Evolutionary conservation across 345 rosid genomes (phyloP), one percentile per base, ranked within the genome.

Genomic region (Nasturtium officinale): DNA sequence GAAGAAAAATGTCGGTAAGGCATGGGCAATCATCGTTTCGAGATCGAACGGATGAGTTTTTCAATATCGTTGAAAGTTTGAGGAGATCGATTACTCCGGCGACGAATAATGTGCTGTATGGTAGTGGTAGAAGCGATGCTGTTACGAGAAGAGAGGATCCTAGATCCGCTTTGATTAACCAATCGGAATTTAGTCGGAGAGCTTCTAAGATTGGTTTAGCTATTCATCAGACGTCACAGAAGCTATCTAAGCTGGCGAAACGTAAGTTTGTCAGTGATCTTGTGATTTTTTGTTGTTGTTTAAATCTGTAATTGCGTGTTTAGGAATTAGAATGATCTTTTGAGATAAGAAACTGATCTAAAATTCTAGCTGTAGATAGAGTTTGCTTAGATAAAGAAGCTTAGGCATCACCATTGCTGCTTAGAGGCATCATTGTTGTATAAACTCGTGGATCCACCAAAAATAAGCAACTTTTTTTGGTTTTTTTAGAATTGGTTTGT

Each of bases 191-290:
- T 74, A 84, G 67, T 56, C 83, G 50, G 62, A 84, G 89, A 60
- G 96, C 94, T 18, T 75, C 87, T 26, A 83, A 81, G 71, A 80
- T 82, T 56, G 86, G 91, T 72, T 69, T 67, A 32, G 90, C 88
- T 48, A 88, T 88, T 38, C 87, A 87, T 63, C 97, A 90, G 70
- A 87, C 97, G 17, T 90, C 97, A 13, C 94, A 87, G 80, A 90
- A 88, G 80, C 88, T 90, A 6, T 72, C 91, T 1, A 90, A 88
- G 84, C 85, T 90, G 5, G 90, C 97, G 6, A 85, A 88, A 82
- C 78, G 96, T 88, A 73, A 83, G 95, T 67, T 55, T 1, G 6
- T 56, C 6, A 25, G 46, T 65, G 59, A 65, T 64, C 65, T 66
- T 9, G 26, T 69, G 66, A 62, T 46, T 32, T 51, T 63, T 50